These are phyloP conservation scores for Malassezia sp. DNA, from an alignment of 1,284 basidiomycete genomes.

Conservation along the genomic window DNA sequence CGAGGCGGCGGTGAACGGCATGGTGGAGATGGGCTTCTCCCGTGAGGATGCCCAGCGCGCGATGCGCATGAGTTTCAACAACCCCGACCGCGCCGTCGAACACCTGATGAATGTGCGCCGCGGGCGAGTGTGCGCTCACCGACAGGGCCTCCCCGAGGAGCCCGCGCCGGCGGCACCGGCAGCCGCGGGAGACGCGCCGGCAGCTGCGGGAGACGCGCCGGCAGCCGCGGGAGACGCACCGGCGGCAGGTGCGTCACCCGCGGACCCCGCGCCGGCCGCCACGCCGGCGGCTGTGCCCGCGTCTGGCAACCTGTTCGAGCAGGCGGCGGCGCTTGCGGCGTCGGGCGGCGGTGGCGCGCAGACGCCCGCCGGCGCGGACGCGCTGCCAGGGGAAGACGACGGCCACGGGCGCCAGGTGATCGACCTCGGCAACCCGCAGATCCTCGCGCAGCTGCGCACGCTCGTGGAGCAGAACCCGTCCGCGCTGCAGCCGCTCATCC, in stretches of 20 bases:
- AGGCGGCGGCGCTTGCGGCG: slow-evolving; percentile 41
- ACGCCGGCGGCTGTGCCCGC: slow-evolving; percentile 23
- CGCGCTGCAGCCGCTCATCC: slow-evolving; percentile 40
- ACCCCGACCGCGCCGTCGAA: slow-evolving; percentile 93
- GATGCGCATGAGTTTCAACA: slow-evolving; percentile 88
- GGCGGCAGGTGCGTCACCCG: too few species aligned
- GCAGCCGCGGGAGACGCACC: slow-evolving; percentile 50
- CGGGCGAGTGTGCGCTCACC: too few species aligned
- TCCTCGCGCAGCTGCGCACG: slow-evolving; percentile 39
- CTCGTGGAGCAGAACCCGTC: slow-evolving; percentile 43
- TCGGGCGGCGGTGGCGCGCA: slow-evolving; percentile 17
- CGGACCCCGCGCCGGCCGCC: slow-evolving; percentile 26
- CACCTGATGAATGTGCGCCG: slow-evolving; percentile 73
- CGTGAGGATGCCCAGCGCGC: slow-evolving; percentile 72
- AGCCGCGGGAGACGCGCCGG: slow-evolving; percentile 53
- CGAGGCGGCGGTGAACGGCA: slow-evolving; percentile 41
- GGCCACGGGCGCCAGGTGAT: slow-evolving; percentile 34
- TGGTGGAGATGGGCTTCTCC: slow-evolving; percentile 82
- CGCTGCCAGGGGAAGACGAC: slow-evolving; percentile 32
- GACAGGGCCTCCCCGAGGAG: too few species aligned
- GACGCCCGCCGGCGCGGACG: slow-evolving; percentile 5
- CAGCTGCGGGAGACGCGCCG: slow-evolving; percentile 53
- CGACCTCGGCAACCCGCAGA: slow-evolving; percentile 42
- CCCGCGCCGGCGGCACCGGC: not conserved
- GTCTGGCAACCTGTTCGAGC: slow-evolving; percentile 48